Base-by-base conservation (phyloP, 1,284 basidiomycete species). In the Baeospora myosura region DNA sequence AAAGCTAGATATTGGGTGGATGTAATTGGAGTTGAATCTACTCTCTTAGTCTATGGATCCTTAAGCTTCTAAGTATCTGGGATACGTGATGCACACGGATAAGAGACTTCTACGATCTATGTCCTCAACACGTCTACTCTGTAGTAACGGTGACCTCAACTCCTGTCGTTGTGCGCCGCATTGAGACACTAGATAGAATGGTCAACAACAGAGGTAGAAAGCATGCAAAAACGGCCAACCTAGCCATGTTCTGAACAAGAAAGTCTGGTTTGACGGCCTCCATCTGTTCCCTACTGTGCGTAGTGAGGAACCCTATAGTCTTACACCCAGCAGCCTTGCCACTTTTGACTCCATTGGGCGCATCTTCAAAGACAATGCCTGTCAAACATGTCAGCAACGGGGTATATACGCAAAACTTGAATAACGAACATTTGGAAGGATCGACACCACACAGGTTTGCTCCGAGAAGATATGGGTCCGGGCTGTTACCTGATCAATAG, bases 331-430 rank as follows among this genome's bases (percentile, higher is more conserved):
- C 86, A 0, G 81, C 76, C 23, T 76, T 68, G 6, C 89, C 89
- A 42, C 85, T 81, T 32, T 64, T 68, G 44, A 93, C 69, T 11
- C 89, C 91, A 5, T 75, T 75, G 1, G 89, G 90, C 1, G 91
- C 88, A 64, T 94, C 91, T 59, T 93, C 90, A 30, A 93, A 72
- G 7, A 93, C 89, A 40, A 93, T 68, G 51, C 80, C 81, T 85
- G 38, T 31, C 47, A 34, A 49, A 46, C 38, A 23, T 40, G 38
- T 33, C 26, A 10, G 10, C n/a, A 38, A 25, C 35, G 21, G 22
- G 11, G 5, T 30, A 41, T 35, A 41, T 37, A 36, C 43, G 20
- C 26, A 34, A 25, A 26, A 16, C 21, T 38, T 33, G 22, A 37
- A 46, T 21, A 8, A 57, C 71, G 47, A 41, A 76, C 83, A 88